Conservation (phyloP, 306 rosid species). For the Betula pendula region DNA sequence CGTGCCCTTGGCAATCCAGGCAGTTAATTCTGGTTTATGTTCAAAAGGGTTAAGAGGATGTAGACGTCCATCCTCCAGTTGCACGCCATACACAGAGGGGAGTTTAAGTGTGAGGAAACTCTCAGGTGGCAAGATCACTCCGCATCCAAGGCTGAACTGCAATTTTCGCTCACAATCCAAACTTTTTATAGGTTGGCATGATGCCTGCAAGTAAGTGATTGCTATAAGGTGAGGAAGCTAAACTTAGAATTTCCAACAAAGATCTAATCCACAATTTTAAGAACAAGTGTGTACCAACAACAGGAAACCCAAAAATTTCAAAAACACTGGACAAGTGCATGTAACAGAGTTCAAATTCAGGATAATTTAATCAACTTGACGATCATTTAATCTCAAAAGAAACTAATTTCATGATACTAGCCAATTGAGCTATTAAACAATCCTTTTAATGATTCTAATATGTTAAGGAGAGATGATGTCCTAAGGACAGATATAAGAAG, state of each 20-base stretch:
- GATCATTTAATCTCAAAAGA: background rate
- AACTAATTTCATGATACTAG: background rate
- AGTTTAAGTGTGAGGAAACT: constrained; percentile 85
- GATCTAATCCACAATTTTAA: background rate
- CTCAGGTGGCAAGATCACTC: constrained; percentile 80
- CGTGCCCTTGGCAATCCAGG: constrained; percentile 87
- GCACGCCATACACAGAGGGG: constrained; percentile 84
- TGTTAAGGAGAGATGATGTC: background rate
- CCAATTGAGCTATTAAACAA: background rate
- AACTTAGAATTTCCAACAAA: background rate
- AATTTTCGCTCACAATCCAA: constrained; percentile 65
- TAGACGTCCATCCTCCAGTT: constrained; percentile 65
- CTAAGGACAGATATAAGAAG: background rate
- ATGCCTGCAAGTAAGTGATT: constrained; percentile 52
- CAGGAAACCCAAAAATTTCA: background rate
- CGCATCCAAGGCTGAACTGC: constrained; percentile 76
- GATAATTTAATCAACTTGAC: background rate
- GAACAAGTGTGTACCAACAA: background rate
- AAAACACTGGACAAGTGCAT: constrained; percentile 1
- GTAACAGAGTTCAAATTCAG: background rate
- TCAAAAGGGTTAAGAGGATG: constrained; percentile 71
- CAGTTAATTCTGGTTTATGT: constrained; percentile 80
- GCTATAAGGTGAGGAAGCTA: constrained; percentile 4
- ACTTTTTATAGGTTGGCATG: constrained; percentile 66
- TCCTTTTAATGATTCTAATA: background rate